Evolutionary conservation across 371 early-diverging fungal genomes (phyloP).

Genomic region (Phascolomyces articulosus): DNA sequence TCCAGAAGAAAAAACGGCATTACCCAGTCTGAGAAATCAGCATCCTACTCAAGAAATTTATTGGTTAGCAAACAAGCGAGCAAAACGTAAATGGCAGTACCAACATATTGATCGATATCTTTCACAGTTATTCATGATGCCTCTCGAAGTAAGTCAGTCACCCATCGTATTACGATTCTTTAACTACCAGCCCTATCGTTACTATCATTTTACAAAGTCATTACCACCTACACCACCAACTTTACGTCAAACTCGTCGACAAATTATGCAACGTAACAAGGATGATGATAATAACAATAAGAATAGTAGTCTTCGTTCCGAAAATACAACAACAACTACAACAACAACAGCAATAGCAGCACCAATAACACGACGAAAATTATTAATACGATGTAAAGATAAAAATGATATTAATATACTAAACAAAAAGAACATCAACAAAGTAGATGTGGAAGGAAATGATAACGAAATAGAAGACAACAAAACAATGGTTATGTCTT

Average conservation of each 20-base stretch:
- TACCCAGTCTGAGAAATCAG: background rate
- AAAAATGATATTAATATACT: too few species aligned
- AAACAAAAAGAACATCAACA: too few species aligned
- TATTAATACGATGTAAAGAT: too few species aligned
- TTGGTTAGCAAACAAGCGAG: constrained; percentile 2
- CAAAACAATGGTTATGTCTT: background rate
- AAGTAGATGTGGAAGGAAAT: background rate
- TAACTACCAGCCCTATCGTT: background rate
- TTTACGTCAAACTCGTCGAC: background rate
- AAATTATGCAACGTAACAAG: background rate
- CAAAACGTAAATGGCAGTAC: constrained; percentile 1
- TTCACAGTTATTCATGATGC: background rate
- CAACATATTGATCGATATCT: background rate
- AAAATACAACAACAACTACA: too few species aligned
- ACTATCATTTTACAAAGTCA: constrained; percentile 1
- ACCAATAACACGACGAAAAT: too few species aligned
- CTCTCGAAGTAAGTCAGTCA: background rate
- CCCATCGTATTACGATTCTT: background rate
- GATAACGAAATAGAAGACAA: background rate
- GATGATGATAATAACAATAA: background rate
- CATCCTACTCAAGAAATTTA: background rate
- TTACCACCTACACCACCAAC: constrained; percentile 2
- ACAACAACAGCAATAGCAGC: too few species aligned
- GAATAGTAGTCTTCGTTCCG: too few species aligned
- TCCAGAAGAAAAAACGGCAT: background rate